These are phyloP conservation scores for Trametes versicolor DNA, from an alignment of 1,284 basidiomycete genomes.

Conservation along the genomic window DNA sequence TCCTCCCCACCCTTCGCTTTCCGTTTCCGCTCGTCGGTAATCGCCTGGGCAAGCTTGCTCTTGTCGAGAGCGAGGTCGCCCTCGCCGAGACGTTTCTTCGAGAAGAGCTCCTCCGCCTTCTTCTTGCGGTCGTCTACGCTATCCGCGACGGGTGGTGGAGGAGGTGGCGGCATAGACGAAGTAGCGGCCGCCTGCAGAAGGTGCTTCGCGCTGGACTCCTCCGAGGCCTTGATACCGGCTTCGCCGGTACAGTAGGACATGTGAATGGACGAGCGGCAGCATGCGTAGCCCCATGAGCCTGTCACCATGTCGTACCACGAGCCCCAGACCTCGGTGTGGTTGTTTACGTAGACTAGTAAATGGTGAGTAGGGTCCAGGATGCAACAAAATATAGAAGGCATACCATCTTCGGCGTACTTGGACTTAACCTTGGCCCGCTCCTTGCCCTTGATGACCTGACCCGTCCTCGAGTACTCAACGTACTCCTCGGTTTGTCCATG, in stretches of 20 bases:
- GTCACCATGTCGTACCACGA: slow-evolving; percentile 87
- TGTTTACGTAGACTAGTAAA: slow-evolving; percentile 84
- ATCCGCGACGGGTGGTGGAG: slow-evolving; percentile 35
- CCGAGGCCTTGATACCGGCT: slow-evolving; percentile 85
- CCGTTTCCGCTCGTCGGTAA: slow-evolving; percentile 85
- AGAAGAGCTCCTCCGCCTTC: slow-evolving; percentile 68
- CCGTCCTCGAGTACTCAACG: slow-evolving; percentile 95
- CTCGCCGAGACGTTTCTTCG: slow-evolving; percentile 78
- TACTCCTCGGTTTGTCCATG: slow-evolving; percentile 97
- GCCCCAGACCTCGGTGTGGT: slow-evolving; percentile 96
- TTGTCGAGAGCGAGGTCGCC: slow-evolving; percentile 79
- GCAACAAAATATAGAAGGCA: slow-evolving; percentile 41
- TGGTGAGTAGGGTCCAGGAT: slow-evolving; percentile 9
- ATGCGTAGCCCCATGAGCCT: slow-evolving; percentile 92
- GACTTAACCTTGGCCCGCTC: slow-evolving; percentile 87
- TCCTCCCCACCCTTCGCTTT: slow-evolving; percentile 67
- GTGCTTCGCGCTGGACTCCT: slow-evolving; percentile 74
- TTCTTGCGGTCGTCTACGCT: slow-evolving; percentile 49
- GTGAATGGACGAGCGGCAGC: slow-evolving; percentile 91
- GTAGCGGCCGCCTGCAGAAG: slow-evolving; percentile 57
- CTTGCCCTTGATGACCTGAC: slow-evolving; percentile 92
- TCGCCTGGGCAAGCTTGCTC: slow-evolving; percentile 71
- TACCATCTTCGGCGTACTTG: slow-evolving; percentile 96
- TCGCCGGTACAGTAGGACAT: slow-evolving; percentile 94
- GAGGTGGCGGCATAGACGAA: slow-evolving; percentile 34